Evolutionary conservation across 1,139 yeast genomes (phyloP).

Genomic region (Yamadazyma taylorii): DNA sequence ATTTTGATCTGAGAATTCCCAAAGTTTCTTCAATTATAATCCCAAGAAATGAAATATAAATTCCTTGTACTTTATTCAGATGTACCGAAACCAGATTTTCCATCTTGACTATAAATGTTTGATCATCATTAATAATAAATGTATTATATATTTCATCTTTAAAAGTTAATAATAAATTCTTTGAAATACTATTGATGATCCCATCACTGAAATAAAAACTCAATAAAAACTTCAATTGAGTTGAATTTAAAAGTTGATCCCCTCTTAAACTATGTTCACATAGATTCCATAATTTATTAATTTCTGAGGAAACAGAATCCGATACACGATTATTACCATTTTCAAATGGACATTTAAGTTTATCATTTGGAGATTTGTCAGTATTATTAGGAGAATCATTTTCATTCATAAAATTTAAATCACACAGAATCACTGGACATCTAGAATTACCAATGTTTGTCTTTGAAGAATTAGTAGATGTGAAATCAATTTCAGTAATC

Average conservation of each 20-base stretch:
- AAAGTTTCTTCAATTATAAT: constrained; percentile 36
- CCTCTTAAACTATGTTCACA: constrained; percentile 24
- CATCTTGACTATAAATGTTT: constrained; percentile 3
- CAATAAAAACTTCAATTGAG: constrained; percentile 35
- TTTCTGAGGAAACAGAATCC: background rate
- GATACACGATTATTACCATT: constrained; percentile 8
- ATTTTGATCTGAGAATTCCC: constrained; percentile 21
- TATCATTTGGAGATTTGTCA: background rate
- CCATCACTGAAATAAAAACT: constrained; percentile 30
- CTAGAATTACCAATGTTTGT: constrained; percentile 10
- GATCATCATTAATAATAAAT: constrained; percentile 20
- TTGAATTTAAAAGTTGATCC: constrained; percentile 21
- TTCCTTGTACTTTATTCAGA: constrained; percentile 21
- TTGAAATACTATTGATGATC: constrained; percentile 18
- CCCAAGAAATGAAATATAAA: constrained; percentile 32
- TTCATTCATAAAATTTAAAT: constrained; percentile 38
- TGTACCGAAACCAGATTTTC: background rate
- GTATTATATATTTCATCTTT: constrained; percentile 25
- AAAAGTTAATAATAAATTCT: constrained; percentile 26
- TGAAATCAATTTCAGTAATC: constrained; percentile 25
- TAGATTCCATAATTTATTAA: constrained; percentile 30
- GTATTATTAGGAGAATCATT: constrained; percentile 10
- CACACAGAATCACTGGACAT: constrained; percentile 46
- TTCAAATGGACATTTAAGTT: background rate
- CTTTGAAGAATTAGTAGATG: constrained; percentile 17